Evolutionary conservation across 495 filamentous ascomycete species (phyloP), one percentile per base, ranked within the genome.

Genomic region (Penicillium egyptiacum): DNA sequence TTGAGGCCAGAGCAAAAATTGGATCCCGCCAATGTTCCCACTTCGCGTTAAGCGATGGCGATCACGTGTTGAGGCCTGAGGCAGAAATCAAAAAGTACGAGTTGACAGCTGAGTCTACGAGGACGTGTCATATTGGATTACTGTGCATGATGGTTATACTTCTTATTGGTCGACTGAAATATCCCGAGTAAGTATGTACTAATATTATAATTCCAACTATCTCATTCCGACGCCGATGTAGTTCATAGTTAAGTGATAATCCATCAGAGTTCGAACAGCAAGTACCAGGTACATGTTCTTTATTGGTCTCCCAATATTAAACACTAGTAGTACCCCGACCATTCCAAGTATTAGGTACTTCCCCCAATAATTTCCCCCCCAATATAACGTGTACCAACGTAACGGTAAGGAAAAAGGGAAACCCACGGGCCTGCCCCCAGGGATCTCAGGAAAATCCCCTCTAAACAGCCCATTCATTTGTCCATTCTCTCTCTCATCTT

Each of bases 31-130:
- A 56, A 50, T 65, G 56, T 66, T 69, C 64, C 70, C 71, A 70
- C 65, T 69, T 71, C 58, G 67, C 70, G 70, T 65, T 76, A 76
- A 76, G 72, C 73, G 73, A 75, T 70, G 56, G 62, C 68, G 68
- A 64, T 66, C 65, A 68, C 63, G 58, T 68, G 71, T 67, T 26
- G 48, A 9, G 10, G 60, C 55, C 53, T 51, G 23, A 59, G 47
- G 61, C 43, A 52, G 22, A 12, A 10, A 22, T 25, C 31, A 12
- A 14, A 30, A 25, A 30, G 26, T 41, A 40, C 54, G 20, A 20
- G 16, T 37, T 11, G 30, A 23, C 19, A 35, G 12, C 12, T 31
- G 8, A 5, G 31, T 33, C 31, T 4, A 33, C 31, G 12, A 35
- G 11, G 31, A 33, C 12, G 14, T 37, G 49, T 51, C 35, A 40